A percentile compares a stretch with the other conserved stretches of the same genome.
Conservation (phyloP, 2,329 filamentous ascomycete genomes). For the Rutstroemia sp. region DNA sequence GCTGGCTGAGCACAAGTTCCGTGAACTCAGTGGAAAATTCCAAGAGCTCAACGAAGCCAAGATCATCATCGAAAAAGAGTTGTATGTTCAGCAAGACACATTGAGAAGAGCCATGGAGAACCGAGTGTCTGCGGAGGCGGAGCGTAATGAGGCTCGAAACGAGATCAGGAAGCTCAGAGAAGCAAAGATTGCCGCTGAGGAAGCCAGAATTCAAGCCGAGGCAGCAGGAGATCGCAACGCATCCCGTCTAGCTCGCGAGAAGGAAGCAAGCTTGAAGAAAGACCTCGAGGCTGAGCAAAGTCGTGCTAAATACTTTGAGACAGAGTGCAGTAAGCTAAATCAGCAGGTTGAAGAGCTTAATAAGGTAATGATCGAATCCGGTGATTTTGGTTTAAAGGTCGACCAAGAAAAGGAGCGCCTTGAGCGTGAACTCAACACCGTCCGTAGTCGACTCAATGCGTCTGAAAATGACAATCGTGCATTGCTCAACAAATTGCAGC, state of each 20-base stretch:
- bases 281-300: conserved; percentile 76
- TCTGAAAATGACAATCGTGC: conserved; percentile 96
- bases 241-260: conserved; percentile 70
- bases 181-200: conserved; percentile 78
- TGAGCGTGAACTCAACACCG: conserved; percentile 82
- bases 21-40: conserved; percentile 76
- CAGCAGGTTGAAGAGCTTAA: conserved; percentile 79
- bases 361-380: conserved; percentile 80
- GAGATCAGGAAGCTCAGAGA: conserved; percentile 78
- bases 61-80: conserved; percentile 95
- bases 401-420: conserved; percentile 92
- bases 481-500: conserved; percentile 93
- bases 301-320: conserved; percentile 70
- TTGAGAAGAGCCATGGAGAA: conserved; percentile 80
- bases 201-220: conserved; percentile 77
- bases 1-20: conserved; percentile 81
- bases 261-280: conserved; percentile 66
- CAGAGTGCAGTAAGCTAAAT: conserved; percentile 69
- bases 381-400: conserved; percentile 80
- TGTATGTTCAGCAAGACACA: conserved; percentile 91
- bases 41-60: conserved; percentile 86
- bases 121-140: conserved; percentile 70
- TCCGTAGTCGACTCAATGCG: conserved; percentile 81
- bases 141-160: conserved; percentile 80
- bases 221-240: conserved; percentile 71